Conservation (phyloP, 345 rosid genomes). For the Barbarea vulgaris region DNA sequence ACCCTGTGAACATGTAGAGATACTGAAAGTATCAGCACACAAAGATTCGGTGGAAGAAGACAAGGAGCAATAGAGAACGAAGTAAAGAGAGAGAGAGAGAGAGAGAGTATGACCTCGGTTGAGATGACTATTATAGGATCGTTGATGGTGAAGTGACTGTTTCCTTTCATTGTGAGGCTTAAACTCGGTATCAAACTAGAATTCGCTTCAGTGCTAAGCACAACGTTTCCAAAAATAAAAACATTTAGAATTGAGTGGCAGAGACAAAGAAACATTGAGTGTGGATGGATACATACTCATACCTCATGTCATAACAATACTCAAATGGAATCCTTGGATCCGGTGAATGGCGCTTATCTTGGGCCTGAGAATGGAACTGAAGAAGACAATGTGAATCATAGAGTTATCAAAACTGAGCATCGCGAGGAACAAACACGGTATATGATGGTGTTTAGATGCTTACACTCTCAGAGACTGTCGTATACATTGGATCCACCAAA, state of each 20-base stretch:
- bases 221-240: slow-evolving; percentile 34
- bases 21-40: neutral
- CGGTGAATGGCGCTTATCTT: slow-evolving; percentile 57
- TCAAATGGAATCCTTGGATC: slow-evolving; percentile 80
- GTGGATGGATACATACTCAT: slow-evolving; percentile 16
- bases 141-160: slow-evolving; percentile 56
- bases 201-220: slow-evolving; percentile 60
- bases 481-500: slow-evolving; percentile 62
- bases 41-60: neutral
- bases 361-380: slow-evolving; percentile 79
- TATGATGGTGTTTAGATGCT: slow-evolving; percentile 37
- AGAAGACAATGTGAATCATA: slow-evolving; percentile 26
- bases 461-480: slow-evolving; percentile 61
- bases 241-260: slow-evolving; percentile 6
- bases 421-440: neutral
- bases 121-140: slow-evolving; percentile 79
- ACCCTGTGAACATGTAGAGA: slow-evolving; percentile 46
- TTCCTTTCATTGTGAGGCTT: slow-evolving; percentile 76
- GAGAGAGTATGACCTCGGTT: slow-evolving; percentile 49
- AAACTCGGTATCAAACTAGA: slow-evolving; percentile 65
- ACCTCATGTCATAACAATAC: slow-evolving; percentile 87
- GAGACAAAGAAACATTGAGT: neutral
- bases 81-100: slow-evolving; percentile 1
- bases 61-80: slow-evolving; percentile 5
- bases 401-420: slow-evolving; percentile 8